A percentile compares a stretch with the other conserved stretches of the same genome.
Conservation (phyloP, 1,284 basidiomycete genomes). For the Papiliotrema laurentii region DNA sequence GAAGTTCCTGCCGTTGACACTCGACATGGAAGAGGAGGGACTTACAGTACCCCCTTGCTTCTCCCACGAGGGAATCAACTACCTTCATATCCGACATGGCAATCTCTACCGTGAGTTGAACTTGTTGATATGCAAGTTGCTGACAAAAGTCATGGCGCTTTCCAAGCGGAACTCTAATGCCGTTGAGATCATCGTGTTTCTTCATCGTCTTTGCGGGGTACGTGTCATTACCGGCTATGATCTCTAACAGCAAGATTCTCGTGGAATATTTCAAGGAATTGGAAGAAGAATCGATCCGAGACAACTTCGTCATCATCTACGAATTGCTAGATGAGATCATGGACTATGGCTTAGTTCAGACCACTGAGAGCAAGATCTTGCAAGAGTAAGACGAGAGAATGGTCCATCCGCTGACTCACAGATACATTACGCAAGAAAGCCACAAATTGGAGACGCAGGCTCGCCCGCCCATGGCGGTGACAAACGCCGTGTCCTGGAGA, state of each 20-base stretch:
- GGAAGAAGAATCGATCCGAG: conserved; percentile 97
- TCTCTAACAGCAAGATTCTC: conserved; percentile 59
- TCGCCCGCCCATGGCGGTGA: conserved; percentile 93
- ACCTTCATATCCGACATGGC: conserved; percentile 97
- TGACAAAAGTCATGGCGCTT: conserved; percentile 73
- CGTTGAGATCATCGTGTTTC: conserved; percentile 92
- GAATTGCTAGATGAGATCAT: conserved; percentile 99
- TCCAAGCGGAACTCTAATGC: conserved; percentile 96
- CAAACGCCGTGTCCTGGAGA: conserved; percentile 97
- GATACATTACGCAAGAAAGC: conserved; percentile 98
- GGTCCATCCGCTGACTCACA: conserved; percentile 36
- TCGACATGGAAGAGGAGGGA: conserved; percentile 97
- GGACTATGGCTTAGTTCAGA: conserved; percentile 99
- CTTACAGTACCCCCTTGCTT: conserved; percentile 94
- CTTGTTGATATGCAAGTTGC: not conserved
- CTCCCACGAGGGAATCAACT: conserved; percentile 89
- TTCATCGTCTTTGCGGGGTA: conserved; percentile 74
- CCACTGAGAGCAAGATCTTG: conserved; percentile 97
- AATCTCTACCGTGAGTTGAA: conserved; percentile 82
- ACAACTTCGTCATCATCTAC: conserved; percentile 98
- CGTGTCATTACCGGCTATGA: conserved; percentile 10
- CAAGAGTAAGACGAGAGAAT: conserved; percentile 67
- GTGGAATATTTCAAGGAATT: conserved; percentile 99
- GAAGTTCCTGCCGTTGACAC: conserved; percentile 85
- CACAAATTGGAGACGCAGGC: conserved; percentile 98